phyloP scores from a whole-genome alignment of 495 filamentous ascomycete genomes.

The Lepraria neglecta region DNA sequence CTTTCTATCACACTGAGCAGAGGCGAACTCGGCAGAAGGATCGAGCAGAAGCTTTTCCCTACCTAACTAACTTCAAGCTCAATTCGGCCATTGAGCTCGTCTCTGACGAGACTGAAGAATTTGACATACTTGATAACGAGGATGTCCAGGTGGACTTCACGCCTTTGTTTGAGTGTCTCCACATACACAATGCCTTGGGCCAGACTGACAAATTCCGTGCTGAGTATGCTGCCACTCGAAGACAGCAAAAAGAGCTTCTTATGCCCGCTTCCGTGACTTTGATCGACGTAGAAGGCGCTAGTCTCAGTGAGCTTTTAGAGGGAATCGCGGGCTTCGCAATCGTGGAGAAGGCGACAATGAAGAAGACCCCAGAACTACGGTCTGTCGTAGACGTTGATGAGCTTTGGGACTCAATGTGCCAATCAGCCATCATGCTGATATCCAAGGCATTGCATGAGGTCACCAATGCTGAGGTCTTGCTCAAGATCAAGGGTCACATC shows the following conservation, averaged over 20 bases:
- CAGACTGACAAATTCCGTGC: constrained; percentile 83
- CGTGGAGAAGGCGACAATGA: constrained; percentile 89
- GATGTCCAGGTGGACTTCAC: constrained; percentile 91
- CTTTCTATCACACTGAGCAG: constrained; percentile 88
- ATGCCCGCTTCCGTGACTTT: constrained; percentile 67
- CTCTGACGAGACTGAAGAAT: constrained; percentile 90
- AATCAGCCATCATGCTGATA: constrained; percentile 73
- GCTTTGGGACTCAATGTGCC: constrained; percentile 97
- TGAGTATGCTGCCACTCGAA: constrained; percentile 83
- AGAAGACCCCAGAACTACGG: constrained; percentile 70
- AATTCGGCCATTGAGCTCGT: constrained; percentile 96
- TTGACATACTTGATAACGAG: constrained; percentile 88
- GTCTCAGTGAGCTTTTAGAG: constrained; percentile 79
- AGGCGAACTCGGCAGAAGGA: constrained; percentile 79
- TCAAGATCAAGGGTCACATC: constrained; percentile 88
- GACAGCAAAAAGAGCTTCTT: constrained; percentile 85
- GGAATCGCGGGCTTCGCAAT: constrained; percentile 95
- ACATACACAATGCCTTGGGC: constrained; percentile 93
- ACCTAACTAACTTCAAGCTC: constrained; percentile 74
- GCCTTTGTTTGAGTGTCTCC: constrained; percentile 88
- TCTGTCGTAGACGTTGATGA: constrained; percentile 89
- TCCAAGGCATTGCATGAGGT: constrained; percentile 68
- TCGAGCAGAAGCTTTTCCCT: constrained; percentile 61
- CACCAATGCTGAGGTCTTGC: constrained; percentile 72
- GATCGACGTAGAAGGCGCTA: constrained; percentile 64